These are phyloP conservation scores for Hyaloscypha hepaticicola DNA, from an alignment of 495 filamentous ascomycete genomes.

Conservation along the genomic window DNA sequence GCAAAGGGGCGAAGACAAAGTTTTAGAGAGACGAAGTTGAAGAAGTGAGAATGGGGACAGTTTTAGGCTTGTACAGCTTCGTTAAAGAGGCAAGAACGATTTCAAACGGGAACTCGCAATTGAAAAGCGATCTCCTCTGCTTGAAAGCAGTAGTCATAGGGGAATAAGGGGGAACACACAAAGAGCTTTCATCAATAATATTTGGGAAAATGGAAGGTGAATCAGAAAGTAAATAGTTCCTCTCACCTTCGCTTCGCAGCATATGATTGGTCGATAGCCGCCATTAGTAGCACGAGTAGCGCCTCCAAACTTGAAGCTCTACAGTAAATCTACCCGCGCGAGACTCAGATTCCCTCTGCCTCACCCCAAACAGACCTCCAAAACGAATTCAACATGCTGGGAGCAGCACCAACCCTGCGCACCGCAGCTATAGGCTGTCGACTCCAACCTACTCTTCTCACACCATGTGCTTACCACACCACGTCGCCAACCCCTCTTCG, in stretches of 20 bases:
- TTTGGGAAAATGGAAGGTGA: not conserved
- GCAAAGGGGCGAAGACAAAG: not conserved
- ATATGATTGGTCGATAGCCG: not conserved
- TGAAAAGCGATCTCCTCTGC: not conserved
- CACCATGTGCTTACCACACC: constrained; percentile 28
- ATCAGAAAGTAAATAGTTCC: not conserved
- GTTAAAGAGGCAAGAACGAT: not conserved
- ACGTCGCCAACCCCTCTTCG: not conserved
- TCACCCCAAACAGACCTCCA: constrained; percentile 9
- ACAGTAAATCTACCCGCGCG: not conserved
- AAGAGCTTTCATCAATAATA: not conserved
- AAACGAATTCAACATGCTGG: constrained; percentile 24
- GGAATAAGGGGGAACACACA: not conserved
- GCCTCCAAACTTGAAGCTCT: constrained; percentile 1
- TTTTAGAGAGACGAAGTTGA: not conserved
- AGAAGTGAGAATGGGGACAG: not conserved
- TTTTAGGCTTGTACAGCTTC: not conserved
- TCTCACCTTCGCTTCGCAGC: not conserved
- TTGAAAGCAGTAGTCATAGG: not conserved
- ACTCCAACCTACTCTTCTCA: constrained; percentile 27
- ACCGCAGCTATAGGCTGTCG: constrained; percentile 32
- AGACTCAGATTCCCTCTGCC: not conserved
- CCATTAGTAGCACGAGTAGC: no score
- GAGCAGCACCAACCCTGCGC: constrained; percentile 27
- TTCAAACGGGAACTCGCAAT: not conserved